Base-by-base conservation (phyloP, 345 rosid species). In the Noccaea bulbosa region DNA sequence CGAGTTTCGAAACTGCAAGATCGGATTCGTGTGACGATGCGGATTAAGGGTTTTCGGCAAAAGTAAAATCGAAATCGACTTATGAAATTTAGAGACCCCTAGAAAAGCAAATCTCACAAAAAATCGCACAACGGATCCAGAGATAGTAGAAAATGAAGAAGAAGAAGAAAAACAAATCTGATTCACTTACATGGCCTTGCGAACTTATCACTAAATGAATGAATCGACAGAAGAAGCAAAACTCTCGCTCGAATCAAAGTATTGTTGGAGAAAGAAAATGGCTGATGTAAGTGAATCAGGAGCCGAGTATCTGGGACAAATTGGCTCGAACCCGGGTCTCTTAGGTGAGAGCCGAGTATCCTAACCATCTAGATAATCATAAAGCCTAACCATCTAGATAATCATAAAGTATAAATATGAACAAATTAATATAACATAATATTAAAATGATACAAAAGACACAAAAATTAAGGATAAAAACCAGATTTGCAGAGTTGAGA, bases 101-200 rank as follows among this genome's bases (percentile, higher is more conserved):
- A 84, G 12, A 10, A 55, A 15, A 52, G n/a, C 11, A 67, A 32
- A 54, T 27, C 20, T 22, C 43, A 52, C 2, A 12, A 2, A 41
- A 41, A 41, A 41, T 17, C 20, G 20, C 6, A 5, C 6, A 10
- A 63, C 46, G 46, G 27, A 12, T 9, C 55, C 24, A 38, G 11
- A 65, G 27, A 37, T 14, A 70, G 39, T 17, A 49, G 11, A 4
- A 30, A 22, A 47, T 17, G 24, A 56, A 32, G 20, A 17, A 17
- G 20, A 17, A 17, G 20, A 17, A 17, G 5, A 11, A 37, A 33
- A 8, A 47, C 7, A 53, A 56, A 74, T 50, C 46, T 39, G 48
- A 50, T 8, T 7, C 7, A 88, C 98, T 90, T 79, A 93, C 98
- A 90, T 75, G 98, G 98, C 68, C 88, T 81, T 5, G 97, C 96